Conservation (phyloP, 768 basidiomycete species). For the Naganishia vaughanmartiniae region DNA sequence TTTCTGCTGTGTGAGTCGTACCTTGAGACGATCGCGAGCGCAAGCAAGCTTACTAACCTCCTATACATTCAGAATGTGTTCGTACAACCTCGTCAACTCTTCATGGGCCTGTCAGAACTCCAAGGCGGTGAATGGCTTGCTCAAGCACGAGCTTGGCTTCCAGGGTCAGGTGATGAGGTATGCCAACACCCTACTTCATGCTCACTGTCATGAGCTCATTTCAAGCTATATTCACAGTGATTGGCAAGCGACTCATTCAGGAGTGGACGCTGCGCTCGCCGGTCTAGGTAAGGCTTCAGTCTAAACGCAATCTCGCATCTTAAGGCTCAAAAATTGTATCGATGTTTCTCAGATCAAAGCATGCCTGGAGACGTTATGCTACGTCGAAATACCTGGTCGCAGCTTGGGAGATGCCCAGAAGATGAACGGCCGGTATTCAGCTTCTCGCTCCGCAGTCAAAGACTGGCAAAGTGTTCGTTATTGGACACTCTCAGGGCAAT, state of each 20-base stretch:
- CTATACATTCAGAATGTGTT: conserved; percentile 43
- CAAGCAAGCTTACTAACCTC: background rate
- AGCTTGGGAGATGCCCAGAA: conserved; percentile 42
- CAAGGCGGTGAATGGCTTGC: conserved; percentile 48
- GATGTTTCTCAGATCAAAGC: conserved; percentile 34
- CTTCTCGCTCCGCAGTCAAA: conserved; percentile 34
- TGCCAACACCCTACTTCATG: no score
- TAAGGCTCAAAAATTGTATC: no score
- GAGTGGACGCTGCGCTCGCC: conserved; percentile 25
- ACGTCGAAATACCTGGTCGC: conserved; percentile 37
- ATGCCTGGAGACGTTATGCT: conserved; percentile 47
- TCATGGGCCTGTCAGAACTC: conserved; percentile 51
- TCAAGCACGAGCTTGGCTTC: conserved; percentile 53
- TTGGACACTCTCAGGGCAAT: conserved; percentile 42
- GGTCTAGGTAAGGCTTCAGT: conserved; percentile 46
- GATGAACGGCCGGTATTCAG: conserved; percentile 35
- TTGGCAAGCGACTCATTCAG: conserved; percentile 27
- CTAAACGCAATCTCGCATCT: background rate
- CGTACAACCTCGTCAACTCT: conserved; percentile 52
- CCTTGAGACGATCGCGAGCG: background rate
- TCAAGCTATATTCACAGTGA: no score
- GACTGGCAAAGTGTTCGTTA: conserved; percentile 41
- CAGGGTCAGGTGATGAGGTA: conserved; percentile 48
- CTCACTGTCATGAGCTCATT: no score
- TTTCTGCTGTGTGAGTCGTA: conserved; percentile 56